Evolutionary conservation across 495 filamentous ascomycete species (phyloP).

Genomic region (Hypomontagnella submonticulosa): DNA sequence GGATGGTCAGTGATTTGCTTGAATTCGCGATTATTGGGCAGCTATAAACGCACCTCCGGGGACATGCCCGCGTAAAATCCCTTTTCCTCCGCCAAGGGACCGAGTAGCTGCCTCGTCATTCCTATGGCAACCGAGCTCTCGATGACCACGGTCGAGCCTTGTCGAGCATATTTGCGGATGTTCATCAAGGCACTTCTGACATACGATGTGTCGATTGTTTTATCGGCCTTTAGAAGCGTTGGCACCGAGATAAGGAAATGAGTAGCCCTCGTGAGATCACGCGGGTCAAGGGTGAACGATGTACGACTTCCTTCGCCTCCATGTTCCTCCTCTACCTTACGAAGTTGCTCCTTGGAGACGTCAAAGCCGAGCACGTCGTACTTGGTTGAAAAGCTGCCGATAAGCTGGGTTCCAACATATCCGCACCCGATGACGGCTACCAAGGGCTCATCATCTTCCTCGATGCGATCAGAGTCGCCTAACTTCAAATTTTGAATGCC

Average conservation of each 20-base stretch:
- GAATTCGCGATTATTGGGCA: not conserved
- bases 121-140: constrained; percentile 54
- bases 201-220: constrained; percentile 49
- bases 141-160: constrained; percentile 50
- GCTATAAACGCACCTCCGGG: constrained; percentile 44
- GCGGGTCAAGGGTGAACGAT: constrained; percentile 42
- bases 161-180: constrained; percentile 40
- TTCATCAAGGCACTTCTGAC: constrained; percentile 47
- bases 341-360: constrained; percentile 43
- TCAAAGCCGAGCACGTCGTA: constrained; percentile 52
- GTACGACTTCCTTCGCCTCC: constrained; percentile 24
- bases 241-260: constrained; percentile 55
- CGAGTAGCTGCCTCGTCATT: constrained; percentile 52
- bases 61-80: constrained; percentile 52
- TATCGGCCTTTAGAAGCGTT: constrained; percentile 49
- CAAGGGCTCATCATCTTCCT: constrained; percentile 41
- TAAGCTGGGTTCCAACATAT: constrained; percentile 52
- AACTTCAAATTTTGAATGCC: constrained; percentile 11
- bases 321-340: constrained; percentile 27
- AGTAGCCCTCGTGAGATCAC: constrained; percentile 40
- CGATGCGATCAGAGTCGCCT: constrained; percentile 8
- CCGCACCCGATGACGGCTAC: constrained; percentile 54
- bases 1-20: constrained; percentile 9
- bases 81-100: constrained; percentile 36
- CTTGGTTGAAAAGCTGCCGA: constrained; percentile 42